Conservation (phyloP, 169 alveolate genomes). For the Babesia gibsoni region DNA sequence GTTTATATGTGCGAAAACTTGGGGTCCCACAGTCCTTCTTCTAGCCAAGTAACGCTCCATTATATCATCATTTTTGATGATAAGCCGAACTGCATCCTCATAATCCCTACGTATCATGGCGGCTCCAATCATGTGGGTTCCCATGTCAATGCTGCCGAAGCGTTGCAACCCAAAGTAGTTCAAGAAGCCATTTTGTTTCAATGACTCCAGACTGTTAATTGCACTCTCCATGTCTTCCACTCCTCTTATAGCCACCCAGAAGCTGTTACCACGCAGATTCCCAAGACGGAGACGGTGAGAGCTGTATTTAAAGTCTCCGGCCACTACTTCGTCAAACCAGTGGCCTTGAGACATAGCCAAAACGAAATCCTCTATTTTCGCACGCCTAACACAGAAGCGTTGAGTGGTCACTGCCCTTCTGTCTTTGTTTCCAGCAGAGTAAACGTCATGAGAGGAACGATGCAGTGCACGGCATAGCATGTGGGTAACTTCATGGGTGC, state of each 20-base stretch:
- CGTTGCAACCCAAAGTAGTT: constrained; percentile 93
- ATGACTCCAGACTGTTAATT: constrained; percentile 65
- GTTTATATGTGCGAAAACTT: constrained; percentile 41
- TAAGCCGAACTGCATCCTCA: constrained; percentile 69
- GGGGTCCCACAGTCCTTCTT: constrained; percentile 49
- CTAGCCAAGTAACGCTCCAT: constrained; percentile 3
- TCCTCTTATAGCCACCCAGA: constrained; percentile 85
- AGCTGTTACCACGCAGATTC: constrained; percentile 87
- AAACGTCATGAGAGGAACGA: constrained; percentile 78
- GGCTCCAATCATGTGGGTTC: constrained; percentile 88
- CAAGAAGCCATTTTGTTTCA: constrained; percentile 85
- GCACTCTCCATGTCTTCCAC: constrained; percentile 55
- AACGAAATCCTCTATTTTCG: constrained; percentile 71
- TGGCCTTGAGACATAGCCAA: constrained; percentile 62
- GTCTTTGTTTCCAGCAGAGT: constrained; percentile 90
- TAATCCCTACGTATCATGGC: constrained; percentile 79
- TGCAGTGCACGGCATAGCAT: constrained; percentile 81
- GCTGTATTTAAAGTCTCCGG: constrained; percentile 80
- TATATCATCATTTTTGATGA: constrained; percentile 60
- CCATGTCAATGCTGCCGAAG: constrained; percentile 86
- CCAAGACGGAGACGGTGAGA: constrained; percentile 84
- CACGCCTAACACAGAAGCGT: constrained; percentile 65
- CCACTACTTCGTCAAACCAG: constrained; percentile 77
- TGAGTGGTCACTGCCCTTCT: constrained; percentile 92
- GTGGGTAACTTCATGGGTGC: constrained; percentile 86